A percentile compares a stretch with the other conserved stretches of the same genome.
Evolutionary conservation across 2,329 filamentous ascomycete species (phyloP).

Genomic region (Xylaria sp.): DNA sequence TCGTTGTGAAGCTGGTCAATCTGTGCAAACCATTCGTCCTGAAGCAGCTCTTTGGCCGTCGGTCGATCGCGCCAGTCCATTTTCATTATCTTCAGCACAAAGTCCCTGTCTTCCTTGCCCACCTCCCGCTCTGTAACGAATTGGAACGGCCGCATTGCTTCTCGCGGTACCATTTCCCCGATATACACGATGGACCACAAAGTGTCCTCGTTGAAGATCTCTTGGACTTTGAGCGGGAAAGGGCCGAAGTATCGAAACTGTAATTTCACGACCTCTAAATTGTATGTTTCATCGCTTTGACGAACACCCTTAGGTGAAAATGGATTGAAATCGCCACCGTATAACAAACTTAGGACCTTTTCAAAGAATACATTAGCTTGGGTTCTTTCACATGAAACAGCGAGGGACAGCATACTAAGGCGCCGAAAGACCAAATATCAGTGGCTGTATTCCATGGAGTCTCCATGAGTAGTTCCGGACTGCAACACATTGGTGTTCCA

Average conservation of each 20-base stretch:
- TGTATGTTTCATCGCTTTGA: constrained; percentile 1
- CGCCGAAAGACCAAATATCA: constrained; percentile 18
- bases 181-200: not conserved
- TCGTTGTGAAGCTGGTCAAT: not conserved
- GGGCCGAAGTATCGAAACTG: constrained; percentile 11
- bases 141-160: not conserved
- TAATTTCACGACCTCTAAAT: not conserved
- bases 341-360: constrained; percentile 9
- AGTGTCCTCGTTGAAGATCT: constrained; percentile 4
- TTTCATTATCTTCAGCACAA: constrained; percentile 16
- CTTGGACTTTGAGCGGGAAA: not conserved
- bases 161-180: not conserved
- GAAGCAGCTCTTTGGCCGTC: constrained; percentile 12
- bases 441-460: constrained; percentile 3
- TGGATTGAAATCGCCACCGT: constrained; percentile 18
- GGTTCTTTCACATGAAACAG: not conserved
- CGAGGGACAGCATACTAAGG: not conserved
- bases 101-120: not conserved
- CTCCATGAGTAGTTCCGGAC: constrained; percentile 5
- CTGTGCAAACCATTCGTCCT: constrained; percentile 16
- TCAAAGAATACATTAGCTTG: not conserved
- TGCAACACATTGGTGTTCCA: not conserved
- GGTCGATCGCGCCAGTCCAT: constrained; percentile 13
- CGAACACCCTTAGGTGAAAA: constrained; percentile 10
- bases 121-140: constrained; percentile 8